Conservation (phyloP, 257 asterid species). For the Fraxinus pennsylvanica region DNA sequence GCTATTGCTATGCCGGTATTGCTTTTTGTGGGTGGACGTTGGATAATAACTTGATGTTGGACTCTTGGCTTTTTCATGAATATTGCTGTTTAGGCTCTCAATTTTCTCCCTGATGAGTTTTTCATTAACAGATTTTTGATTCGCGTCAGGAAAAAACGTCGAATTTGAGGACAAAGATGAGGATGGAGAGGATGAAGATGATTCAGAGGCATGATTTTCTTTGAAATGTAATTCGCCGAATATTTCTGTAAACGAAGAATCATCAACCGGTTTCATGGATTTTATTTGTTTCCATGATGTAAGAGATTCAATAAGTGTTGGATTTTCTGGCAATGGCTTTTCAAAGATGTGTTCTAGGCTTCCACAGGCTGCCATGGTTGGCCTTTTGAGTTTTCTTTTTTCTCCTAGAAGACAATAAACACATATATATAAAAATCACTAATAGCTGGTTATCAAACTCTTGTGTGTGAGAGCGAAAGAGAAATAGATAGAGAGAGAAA, state of each 20-base stretch:
- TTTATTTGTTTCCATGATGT: slow-evolving; percentile 61
- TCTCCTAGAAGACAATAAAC: slow-evolving; percentile 19
- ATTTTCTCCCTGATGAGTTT: neutral
- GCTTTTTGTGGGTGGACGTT: slow-evolving; percentile 13
- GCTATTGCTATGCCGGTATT: slow-evolving; percentile 46
- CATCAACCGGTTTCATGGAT: slow-evolving; percentile 38
- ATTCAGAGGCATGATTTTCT: slow-evolving; percentile 25
- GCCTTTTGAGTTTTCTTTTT: neutral
- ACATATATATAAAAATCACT: slow-evolving; percentile 2
- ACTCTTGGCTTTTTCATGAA: slow-evolving; percentile 26
- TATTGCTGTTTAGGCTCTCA: slow-evolving; percentile 5
- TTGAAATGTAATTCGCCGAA: slow-evolving; percentile 52
- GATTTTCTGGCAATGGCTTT: slow-evolving; percentile 62
- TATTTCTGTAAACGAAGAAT: slow-evolving; percentile 49
- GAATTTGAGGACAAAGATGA: slow-evolving; percentile 28
- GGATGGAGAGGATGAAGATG: slow-evolving; percentile 20
- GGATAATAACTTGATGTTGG: slow-evolving; percentile 23
- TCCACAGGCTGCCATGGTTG: slow-evolving; percentile 74
- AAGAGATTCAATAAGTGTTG: slow-evolving; percentile 58
- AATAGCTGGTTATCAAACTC: neutral
- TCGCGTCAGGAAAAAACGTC: neutral
- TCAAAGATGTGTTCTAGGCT: slow-evolving; percentile 77
- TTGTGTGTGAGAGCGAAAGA: slow-evolving; percentile 25
- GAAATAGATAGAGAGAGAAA: slow-evolving; percentile 26
- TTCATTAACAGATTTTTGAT: neutral